Evolutionary conservation across 2,329 filamentous ascomycete species (phyloP).

Genomic region (Penicillium sclerotiorum): DNA sequence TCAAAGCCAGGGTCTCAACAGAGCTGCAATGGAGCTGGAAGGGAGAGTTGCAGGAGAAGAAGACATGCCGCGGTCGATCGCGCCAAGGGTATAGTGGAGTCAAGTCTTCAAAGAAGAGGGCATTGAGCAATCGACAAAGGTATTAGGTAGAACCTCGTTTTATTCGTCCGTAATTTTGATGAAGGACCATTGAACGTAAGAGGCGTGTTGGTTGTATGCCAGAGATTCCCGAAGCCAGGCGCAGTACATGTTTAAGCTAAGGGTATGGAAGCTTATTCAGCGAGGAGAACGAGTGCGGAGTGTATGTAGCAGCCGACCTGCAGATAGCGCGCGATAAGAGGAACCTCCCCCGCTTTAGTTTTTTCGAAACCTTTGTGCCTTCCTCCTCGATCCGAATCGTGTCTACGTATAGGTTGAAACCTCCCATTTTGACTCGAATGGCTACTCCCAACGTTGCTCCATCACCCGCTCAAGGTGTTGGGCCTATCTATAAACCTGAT

Average conservation of each 20-base stretch:
- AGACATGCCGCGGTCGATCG: not conserved
- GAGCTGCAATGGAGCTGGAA: not conserved
- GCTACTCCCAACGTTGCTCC: constrained; percentile 34
- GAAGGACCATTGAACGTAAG: not conserved
- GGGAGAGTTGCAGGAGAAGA: not conserved
- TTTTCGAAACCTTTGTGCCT: not conserved
- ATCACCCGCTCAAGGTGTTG: constrained; percentile 67
- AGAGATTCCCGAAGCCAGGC: not conserved
- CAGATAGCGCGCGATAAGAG: not conserved
- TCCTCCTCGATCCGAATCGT: not conserved
- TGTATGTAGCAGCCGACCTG: not conserved
- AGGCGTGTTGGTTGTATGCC: not conserved
- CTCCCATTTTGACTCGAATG: constrained; percentile 5
- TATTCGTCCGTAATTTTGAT: no score
- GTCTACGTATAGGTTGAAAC: not conserved
- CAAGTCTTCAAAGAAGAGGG: not conserved
- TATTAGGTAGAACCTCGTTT: no score
- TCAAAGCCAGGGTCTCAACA: not conserved
- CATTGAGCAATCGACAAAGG: not conserved
- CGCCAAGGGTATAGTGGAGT: not conserved
- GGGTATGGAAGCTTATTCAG: not conserved
- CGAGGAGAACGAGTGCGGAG: not conserved
- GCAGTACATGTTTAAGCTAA: no score
- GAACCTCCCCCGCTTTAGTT: not conserved
- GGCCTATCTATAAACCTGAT: constrained; percentile 75